A percentile compares a stretch with the other conserved stretches of the same genome.
These are phyloP conservation scores for Eucalyptus cladocalyx DNA, from an alignment of 345 rosid species.

Conservation along the genomic window DNA sequence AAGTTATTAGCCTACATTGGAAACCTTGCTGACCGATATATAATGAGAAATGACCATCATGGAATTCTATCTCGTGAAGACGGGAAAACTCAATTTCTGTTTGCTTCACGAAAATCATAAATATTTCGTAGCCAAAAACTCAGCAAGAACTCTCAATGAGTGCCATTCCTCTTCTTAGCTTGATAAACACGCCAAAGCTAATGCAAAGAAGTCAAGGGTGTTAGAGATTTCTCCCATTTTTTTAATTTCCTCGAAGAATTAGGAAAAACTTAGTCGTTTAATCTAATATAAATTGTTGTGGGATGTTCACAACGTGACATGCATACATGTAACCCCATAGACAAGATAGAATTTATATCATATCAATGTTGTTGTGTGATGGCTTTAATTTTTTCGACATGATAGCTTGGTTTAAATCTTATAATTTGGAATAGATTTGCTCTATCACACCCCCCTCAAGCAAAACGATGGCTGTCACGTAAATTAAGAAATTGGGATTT, in stretches of 20 bases:
- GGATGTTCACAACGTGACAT: background rate
- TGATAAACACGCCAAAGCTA: background rate
- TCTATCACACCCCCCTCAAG: no score
- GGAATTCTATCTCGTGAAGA: background rate
- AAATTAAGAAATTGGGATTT: no score
- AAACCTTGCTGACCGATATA: background rate
- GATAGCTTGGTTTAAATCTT: background rate
- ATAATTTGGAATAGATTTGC: background rate
- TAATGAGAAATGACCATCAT: background rate
- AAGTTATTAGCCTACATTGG: background rate
- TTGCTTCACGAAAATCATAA: background rate
- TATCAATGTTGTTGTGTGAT: background rate
- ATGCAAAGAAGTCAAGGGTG: background rate
- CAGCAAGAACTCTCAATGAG: background rate
- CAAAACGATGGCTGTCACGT: no score
- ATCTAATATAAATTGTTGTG: background rate
- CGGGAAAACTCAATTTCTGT: background rate
- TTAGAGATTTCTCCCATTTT: background rate
- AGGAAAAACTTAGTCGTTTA: background rate
- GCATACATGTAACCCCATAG: background rate
- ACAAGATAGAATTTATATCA: background rate
- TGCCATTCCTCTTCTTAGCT: background rate
- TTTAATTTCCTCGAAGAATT: background rate
- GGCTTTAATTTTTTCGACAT: background rate
- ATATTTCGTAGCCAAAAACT: background rate